Conservation (phyloP, 495 filamentous ascomycete genomes). For the Paragyromitra xinjiangensis region DNA sequence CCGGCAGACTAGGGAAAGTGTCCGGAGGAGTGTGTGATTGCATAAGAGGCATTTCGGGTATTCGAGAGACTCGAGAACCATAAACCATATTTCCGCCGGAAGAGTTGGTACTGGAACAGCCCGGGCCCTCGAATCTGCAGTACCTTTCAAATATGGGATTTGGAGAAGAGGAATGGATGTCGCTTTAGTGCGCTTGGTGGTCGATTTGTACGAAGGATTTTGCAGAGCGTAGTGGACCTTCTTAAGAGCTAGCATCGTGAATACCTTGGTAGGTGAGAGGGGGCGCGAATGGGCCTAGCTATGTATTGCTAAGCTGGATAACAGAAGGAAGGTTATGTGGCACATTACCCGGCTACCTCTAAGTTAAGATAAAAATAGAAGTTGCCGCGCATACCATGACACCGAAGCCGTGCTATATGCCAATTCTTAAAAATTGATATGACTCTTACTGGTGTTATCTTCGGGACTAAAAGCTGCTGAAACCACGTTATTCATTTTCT, state of each 20-base stretch:
- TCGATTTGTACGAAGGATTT: constrained; percentile 2
- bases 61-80: constrained; percentile 29
- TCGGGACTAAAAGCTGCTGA: background rate
- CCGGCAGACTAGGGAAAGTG: constrained; percentile 21
- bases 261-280: no score
- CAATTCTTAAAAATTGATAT: background rate
- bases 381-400: background rate
- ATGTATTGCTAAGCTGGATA: background rate
- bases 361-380: constrained; percentile 9
- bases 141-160: background rate
- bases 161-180: constrained; percentile 29
- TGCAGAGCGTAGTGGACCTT: constrained; percentile 29
- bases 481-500: no score
- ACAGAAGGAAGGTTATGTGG: background rate
- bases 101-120: constrained; percentile 8
- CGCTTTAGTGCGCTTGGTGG: background rate
- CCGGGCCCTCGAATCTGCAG: background rate
- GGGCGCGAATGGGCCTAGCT: background rate
- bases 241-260: constrained; percentile 23
- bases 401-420: background rate
- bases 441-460: background rate
- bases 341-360: constrained; percentile 11
- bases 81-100: constrained; percentile 43
- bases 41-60: constrained; percentile 27
- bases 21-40: constrained; percentile 22